Base-by-base conservation (phyloP, 78 protist species). In the Dictyostelium intermedium region DNA sequence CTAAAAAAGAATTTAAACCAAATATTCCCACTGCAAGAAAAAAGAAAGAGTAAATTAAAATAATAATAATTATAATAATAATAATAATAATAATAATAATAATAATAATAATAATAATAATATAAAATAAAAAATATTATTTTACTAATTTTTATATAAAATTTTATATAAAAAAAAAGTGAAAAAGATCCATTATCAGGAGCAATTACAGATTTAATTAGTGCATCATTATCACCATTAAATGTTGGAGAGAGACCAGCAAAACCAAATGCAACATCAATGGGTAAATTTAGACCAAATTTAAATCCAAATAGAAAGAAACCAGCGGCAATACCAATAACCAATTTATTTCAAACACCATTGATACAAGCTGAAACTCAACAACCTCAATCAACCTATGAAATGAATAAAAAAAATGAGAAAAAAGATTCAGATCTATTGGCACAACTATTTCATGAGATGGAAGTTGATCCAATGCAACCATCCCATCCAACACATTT, bases 381-480 rank as follows among this genome's bases (percentile, higher is more conserved):
- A 77, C 81, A 73, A 73, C 80, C 11, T 30, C 82, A 77, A 77
- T 43, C 50, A n/a, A 39, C 82, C 35, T 82, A 61, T 25, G 37
- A n/a, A 27, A 23, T 56, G 11, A 79, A 79, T 78, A 77, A 66
- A 43, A 69, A 35, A 66, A 23, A 13, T 23, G 81, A 87, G 20
- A 87, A 87, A 45, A 56, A 37, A 11, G 47, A 87, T 66, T 45
- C 66, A 8, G 93, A 76, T 10, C 23, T 87, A 2, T 81, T 87
- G 10, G 82, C 82, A 61, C 84, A 87, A 66, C 25, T 87, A 20
- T 87, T 87, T 69, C 84, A 87, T 43, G 93, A 87, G 20, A 79
- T 87, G 93, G 93, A 87, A 32, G 82, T 87, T 27, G 93, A 87
- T 45, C 93, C 93, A 63, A 87, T 78, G 84, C 85, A 87, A 87